Evolutionary conservation across 768 basidiomycete genomes (phyloP).

Genomic region (Rubroboletus pulcherrimus): DNA sequence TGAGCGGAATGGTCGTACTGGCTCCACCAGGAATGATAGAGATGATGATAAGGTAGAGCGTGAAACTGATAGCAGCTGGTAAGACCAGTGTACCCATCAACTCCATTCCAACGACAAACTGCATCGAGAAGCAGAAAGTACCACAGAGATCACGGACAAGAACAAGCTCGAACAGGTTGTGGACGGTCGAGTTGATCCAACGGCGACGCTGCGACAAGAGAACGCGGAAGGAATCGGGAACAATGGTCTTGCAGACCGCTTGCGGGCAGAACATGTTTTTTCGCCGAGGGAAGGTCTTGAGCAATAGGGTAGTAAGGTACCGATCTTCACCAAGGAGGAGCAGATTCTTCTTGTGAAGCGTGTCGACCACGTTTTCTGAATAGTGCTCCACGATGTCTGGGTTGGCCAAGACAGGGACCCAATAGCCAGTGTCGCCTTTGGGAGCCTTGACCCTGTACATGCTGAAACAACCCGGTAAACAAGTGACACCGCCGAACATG

Average conservation of each 20-base stretch:
- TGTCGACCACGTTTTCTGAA: constrained; percentile 99
- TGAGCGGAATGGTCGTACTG: constrained; percentile 83
- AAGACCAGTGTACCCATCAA: constrained; percentile 93
- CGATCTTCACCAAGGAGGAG: constrained; percentile 98
- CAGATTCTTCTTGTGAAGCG: constrained; percentile 98
- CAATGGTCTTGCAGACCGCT: constrained; percentile 98
- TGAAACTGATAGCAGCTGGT: constrained; percentile 97
- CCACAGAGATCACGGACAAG: constrained; percentile 98
- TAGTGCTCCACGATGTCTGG: constrained; percentile 99
- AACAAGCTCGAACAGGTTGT: constrained; percentile 93
- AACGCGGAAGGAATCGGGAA: constrained; percentile 93
- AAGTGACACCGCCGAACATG: constrained; percentile 99
- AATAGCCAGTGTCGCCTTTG: constrained; percentile 93
- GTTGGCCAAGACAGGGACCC: constrained; percentile 98
- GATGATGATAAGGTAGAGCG: constrained; percentile 85
- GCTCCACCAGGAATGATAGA: constrained; percentile 80
- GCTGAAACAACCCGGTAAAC: constrained; percentile 98
- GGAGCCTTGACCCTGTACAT: constrained; percentile 99
- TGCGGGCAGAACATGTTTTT: constrained; percentile 99
- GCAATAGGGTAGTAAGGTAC: constrained; percentile 93
- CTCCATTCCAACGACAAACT: constrained; percentile 99
- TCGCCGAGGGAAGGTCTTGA: constrained; percentile 99
- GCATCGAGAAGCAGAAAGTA: constrained; percentile 99
- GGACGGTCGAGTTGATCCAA: constrained; percentile 99
- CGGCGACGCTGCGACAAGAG: constrained; percentile 94